phyloP scores from a whole-genome alignment of 2,329 filamentous ascomycete genomes.

The Penicillium sumatraense region DNA sequence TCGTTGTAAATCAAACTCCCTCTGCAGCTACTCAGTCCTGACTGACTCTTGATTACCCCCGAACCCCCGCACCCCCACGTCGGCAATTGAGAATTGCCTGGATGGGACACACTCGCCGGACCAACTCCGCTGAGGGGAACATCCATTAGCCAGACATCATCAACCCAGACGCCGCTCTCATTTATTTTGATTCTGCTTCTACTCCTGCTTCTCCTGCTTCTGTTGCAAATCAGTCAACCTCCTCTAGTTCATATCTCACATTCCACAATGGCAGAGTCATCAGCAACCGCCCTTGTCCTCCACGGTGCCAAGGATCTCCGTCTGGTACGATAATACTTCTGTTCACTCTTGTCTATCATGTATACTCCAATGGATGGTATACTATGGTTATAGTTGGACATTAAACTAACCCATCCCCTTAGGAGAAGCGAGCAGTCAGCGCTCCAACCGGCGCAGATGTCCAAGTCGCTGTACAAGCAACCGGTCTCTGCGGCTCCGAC shows the following conservation, averaged over 20 bases:
- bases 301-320: conserved; percentile 65
- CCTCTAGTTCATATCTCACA: neutral
- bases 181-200: neutral
- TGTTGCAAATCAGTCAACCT: neutral
- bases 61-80: conserved; percentile 13
- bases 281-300: conserved; percentile 55
- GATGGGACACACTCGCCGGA: conserved; percentile 28
- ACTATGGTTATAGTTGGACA: too few relatives aligned
- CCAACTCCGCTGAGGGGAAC: conserved; percentile 22
- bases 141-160: too few relatives aligned
- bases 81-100: conserved; percentile 22
- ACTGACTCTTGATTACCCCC: too few relatives aligned
- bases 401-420: conserved; percentile 15
- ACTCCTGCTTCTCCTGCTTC: neutral
- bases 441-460: conserved; percentile 60
- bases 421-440: conserved; percentile 59
- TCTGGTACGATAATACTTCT: conserved; percentile 49
- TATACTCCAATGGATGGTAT: neutral
- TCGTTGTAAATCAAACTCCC: too few relatives aligned
- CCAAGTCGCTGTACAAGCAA: conserved; percentile 67
- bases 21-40: too few relatives aligned
- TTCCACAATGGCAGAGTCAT: conserved; percentile 30
- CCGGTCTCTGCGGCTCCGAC: conserved; percentile 73
- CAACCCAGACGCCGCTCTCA: neutral
- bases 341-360: neutral